Evolutionary conservation across 2,329 filamentous ascomycete species (phyloP), one percentile per base, ranked within the genome.

Genomic region (Aureobasidium sp.): DNA sequence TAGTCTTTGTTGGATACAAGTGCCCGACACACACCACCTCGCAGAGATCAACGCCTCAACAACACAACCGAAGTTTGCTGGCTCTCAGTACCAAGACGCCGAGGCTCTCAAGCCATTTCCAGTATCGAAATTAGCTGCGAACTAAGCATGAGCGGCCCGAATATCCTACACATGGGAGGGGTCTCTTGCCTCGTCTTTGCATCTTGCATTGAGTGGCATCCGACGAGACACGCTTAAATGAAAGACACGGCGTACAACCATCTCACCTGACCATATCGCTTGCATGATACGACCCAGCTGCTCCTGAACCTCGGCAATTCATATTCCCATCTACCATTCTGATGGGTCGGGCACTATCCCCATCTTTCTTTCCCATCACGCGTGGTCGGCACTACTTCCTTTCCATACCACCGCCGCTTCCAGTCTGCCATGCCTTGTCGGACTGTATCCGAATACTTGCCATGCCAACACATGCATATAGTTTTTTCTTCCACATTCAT

Each of bases 1-100:
- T 83, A 7, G 88, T 96, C 55, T 79, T 89, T 21, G 90, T 96
- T 25, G 92, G 91, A 55, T 94, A 94, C 70, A 82, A 87, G 57
- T 96, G 91, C 75, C 73, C 77, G 15, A 31, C 53, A 17, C 53
- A 57, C 19, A n/a, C 38, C 1, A 46, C n/a, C 29, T 13, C 40
- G 15, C 19, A 17, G 4, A 38, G 19, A 35, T 11, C 37, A 17
- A 5, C 38, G 29, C n/a, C 19, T 43, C 47, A 50, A 37, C 46
- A 35, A 31, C 11, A 17, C 13, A 5, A 19, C 8, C 35, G 15
- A 53, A n/a, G 15, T 9, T 25, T 11, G 11, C 21, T 10, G 13
- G 15, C 23, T 29, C 31, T 31, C 10, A 23, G 23, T 15, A 13
- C 21, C 21, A 40, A 53, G 21, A 6, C 27, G 10, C 33, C 33